Base-by-base conservation (phyloP, 1,284 basidiomycete species). In the Ganoderma resinaceum region DNA sequence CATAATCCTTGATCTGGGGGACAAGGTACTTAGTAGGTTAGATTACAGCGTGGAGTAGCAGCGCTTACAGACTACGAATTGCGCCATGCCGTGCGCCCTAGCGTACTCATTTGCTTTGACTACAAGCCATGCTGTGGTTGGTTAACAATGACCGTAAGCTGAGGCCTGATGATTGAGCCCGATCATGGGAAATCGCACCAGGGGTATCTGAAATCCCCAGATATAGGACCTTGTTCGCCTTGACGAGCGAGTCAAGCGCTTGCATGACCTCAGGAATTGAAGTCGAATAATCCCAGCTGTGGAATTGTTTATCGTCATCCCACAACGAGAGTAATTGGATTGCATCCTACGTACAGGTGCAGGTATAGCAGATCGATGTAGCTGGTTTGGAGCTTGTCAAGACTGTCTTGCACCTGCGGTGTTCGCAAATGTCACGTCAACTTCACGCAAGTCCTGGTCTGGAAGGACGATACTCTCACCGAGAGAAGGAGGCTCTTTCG, bases 211-310 rank as follows among this genome's bases (percentile, higher is more conserved):
- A 78, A n/a, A 80, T 59, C 5, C 79, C 80, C 2, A 82, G 75
- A 71, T 83, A 83, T 4, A 82, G 74, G 37, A 83, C 82, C 66
- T 82, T 80, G 40, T 81, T 80, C 14, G 72, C 64, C 26, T 70
- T 74, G 63, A 84, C 80, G 37, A 82, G 75, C 57, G 77, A 63
- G 71, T 83, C 77, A 37, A 83, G 77, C 6, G 73, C 73, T 65
- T 80, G 77, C 87, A 89, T 89, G 29, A 89, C 78, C 74, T 89
- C 88, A 67, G 86, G 84, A 66, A 89, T 79, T 38, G 82, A 82
- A 14, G 87, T 87, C 14, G 82, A 80, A 70, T 73, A 87, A 74
- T 87, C 85, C 84, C 84, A 86, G 79, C 82, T 86, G n/a, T 53
- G 8, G 4, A 16, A 26, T 4, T 26, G 23, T 26, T 23, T 31